A percentile compares a stretch with the other conserved stretches of the same genome.
Conservation (phyloP, 1,284 basidiomycete genomes). For the Anthracocystis walkeri region DNA sequence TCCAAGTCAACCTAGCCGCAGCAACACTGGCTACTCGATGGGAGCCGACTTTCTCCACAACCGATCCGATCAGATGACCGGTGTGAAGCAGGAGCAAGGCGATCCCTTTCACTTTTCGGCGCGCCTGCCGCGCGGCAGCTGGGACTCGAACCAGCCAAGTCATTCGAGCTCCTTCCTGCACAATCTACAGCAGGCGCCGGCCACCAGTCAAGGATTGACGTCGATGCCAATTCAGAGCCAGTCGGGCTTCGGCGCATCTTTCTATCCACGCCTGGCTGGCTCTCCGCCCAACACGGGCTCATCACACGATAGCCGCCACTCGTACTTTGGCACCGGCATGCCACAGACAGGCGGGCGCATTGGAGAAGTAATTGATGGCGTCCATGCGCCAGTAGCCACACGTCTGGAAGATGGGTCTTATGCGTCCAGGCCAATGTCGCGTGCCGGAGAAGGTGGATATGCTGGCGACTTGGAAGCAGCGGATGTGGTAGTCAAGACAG, state of each 20-base stretch:
- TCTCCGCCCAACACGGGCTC: constrained; percentile 50
- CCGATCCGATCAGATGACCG: constrained; percentile 10
- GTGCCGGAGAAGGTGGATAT: constrained; percentile 30
- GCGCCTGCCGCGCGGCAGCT: constrained; percentile 34
- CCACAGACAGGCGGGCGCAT: constrained; percentile 18
- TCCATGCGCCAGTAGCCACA: constrained; percentile 21
- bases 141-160: constrained; percentile 47
- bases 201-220: constrained; percentile 46
- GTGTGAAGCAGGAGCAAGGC: constrained; percentile 29
- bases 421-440: constrained; percentile 36
- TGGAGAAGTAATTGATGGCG: constrained; percentile 22
- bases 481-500: constrained; percentile 22
- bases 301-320: constrained; percentile 43
- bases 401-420: constrained; percentile 23
- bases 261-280: constrained; percentile 21
- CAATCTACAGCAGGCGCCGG: constrained; percentile 34
- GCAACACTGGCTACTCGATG: constrained; percentile 10
- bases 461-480: constrained; percentile 31
- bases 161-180: constrained; percentile 23
- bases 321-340: constrained; percentile 15
- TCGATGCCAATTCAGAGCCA: constrained; percentile 36
- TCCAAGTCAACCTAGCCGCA: constrained; percentile 37
- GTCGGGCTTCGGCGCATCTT: constrained; percentile 17
- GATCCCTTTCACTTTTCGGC: constrained; percentile 47
- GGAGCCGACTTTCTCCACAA: constrained; percentile 13